phyloP scores from a whole-genome alignment of 495 filamentous ascomycete genomes.

The Platismatia glauca region DNA sequence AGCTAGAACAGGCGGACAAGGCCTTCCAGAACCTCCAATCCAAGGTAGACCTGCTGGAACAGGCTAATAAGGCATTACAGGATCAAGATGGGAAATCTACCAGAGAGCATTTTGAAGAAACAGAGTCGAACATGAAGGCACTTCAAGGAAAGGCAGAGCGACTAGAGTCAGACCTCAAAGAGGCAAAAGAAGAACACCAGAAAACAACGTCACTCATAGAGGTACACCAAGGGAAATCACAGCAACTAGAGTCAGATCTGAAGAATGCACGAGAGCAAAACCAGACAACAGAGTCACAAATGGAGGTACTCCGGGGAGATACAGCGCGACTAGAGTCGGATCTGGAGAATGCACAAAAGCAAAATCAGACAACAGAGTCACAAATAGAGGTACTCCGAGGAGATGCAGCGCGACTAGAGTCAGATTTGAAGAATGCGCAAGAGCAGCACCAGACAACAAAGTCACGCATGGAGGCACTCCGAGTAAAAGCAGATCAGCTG shows the following conservation, averaged over 20 bases:
- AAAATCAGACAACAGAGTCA: not conserved
- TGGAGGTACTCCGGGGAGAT: not conserved
- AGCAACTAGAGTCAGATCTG: not conserved
- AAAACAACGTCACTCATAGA: not conserved
- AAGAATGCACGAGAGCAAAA: not conserved
- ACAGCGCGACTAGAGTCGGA: not conserved
- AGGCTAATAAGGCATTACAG: not conserved
- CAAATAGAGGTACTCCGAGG: not conserved
- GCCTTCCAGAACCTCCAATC: not conserved
- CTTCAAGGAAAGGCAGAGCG: not conserved
- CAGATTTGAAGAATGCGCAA: not conserved
- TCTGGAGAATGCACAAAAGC: not conserved
- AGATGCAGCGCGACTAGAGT: not conserved
- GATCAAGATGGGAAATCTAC: not conserved
- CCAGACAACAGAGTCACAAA: not conserved
- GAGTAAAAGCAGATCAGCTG: not conserved
- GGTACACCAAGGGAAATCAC: not conserved
- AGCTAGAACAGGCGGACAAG: not conserved
- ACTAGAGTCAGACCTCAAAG: not conserved
- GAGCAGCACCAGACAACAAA: not conserved
- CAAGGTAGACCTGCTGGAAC: not conserved
- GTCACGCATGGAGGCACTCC: not conserved
- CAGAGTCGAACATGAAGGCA: not conserved
- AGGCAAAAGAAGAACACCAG: not conserved
- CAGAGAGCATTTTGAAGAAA: not conserved